These are phyloP conservation scores for Camelina neglecta DNA, from an alignment of 345 rosid genomes.

Conservation along the genomic window DNA sequence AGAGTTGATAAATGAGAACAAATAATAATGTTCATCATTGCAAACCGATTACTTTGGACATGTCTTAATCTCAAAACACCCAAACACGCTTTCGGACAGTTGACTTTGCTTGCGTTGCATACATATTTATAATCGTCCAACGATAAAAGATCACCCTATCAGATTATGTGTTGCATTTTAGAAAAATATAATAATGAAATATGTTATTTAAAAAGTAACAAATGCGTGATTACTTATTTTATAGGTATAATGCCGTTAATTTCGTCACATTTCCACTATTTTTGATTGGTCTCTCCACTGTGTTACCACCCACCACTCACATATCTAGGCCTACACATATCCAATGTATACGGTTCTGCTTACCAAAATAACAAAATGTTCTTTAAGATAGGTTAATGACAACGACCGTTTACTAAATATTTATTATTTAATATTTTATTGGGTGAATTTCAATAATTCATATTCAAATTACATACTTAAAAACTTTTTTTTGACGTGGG, in stretches of 20 bases:
- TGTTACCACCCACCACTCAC: conserved; percentile 41
- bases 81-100: conserved; percentile 37
- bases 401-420: conserved; percentile 28
- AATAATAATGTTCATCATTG: conserved; percentile 15
- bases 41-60: conserved; percentile 35
- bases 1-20: conserved; percentile 20
- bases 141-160: conserved; percentile 22
- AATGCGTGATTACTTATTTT: conserved; percentile 24
- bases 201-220: conserved; percentile 11
- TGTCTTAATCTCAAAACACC: conserved; percentile 40
- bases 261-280: conserved; percentile 44
- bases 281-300: conserved; percentile 47
- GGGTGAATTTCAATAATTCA: conserved; percentile 18
- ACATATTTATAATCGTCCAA: conserved; percentile 17
- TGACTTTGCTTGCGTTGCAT: conserved; percentile 30
- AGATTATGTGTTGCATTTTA: conserved; percentile 17
- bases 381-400: conserved; percentile 23
- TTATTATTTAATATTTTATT: conserved; percentile 5
- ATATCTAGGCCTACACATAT: conserved; percentile 17
- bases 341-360: conserved; percentile 39
- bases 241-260: conserved; percentile 32
- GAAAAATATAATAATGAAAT: neutral
- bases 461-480: conserved; percentile 18
- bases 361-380: conserved; percentile 34
- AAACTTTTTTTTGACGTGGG: conserved; percentile 33